Conservation (phyloP, 768 basidiomycete species). For the Gymnopilus dilepis region DNA sequence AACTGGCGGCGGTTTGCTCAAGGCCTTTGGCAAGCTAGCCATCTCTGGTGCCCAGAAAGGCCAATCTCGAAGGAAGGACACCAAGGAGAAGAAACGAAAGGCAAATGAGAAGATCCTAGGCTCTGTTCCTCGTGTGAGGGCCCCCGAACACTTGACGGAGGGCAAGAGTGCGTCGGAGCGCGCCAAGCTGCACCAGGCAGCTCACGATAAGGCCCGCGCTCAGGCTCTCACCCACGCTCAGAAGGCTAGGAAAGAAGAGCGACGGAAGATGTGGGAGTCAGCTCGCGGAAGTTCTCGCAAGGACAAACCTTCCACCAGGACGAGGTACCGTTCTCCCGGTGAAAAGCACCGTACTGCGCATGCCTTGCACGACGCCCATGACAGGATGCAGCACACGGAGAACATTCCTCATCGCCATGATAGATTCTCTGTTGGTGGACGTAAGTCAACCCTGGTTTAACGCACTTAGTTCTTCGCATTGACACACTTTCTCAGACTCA, state of each 20-base stretch:
- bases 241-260: not conserved
- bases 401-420: not conserved
- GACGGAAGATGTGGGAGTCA: not conserved
- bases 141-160: not conserved
- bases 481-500: not conserved
- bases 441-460: not conserved
- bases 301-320: not conserved
- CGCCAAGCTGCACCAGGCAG: not conserved
- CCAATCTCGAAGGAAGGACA: not conserved
- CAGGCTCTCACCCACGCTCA: not conserved
- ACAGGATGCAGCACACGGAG: not conserved
- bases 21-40: not conserved
- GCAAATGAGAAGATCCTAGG: not conserved
- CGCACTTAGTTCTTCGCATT: not conserved
- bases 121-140: not conserved
- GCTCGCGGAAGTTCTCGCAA: not conserved
- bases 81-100: not conserved
- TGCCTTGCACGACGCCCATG: not conserved
- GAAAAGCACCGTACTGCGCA: not conserved
- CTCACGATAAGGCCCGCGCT: not conserved
- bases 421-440: not conserved
- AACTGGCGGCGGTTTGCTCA: not conserved
- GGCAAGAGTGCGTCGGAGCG: not conserved
- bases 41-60: not conserved
- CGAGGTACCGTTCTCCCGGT: not conserved